Conservation (phyloP, 208 protist genomes). For the Trypanosoma congolense region DNA sequence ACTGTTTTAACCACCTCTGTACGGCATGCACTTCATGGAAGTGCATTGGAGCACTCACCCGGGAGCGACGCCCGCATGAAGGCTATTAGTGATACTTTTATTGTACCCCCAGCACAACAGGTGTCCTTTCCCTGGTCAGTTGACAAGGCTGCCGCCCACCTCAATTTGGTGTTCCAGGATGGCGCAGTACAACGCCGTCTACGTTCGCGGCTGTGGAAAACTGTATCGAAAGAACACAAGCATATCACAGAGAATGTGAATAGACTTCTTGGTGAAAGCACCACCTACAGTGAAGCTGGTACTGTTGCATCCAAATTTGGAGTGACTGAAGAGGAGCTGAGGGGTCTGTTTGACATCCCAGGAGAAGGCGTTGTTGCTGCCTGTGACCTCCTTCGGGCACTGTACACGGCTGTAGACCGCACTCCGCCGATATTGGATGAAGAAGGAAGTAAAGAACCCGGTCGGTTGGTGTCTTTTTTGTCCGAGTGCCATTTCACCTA, state of each 20-base stretch:
- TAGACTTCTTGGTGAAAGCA: neutral
- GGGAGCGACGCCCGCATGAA: neutral
- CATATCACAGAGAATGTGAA: constrained; percentile 4
- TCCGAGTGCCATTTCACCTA: constrained; percentile 19
- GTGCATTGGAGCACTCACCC: neutral
- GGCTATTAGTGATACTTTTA: neutral
- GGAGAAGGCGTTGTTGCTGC: neutral
- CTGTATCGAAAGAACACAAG: constrained; percentile 19
- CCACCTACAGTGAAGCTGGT: neutral
- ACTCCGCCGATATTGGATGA: neutral
- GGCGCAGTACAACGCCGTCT: constrained; percentile 10
- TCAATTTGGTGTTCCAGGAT: constrained; percentile 8
- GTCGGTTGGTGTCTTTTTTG: neutral
- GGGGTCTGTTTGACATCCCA: constrained; percentile 12
- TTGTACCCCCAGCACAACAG: constrained; percentile 1
- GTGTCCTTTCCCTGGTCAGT: constrained; percentile 20
- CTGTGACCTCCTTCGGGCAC: neutral
- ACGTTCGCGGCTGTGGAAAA: constrained; percentile 22
- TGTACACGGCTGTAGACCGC: neutral
- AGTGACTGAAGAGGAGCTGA: constrained; percentile 7
- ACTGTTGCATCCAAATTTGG: neutral
- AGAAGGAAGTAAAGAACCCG: neutral
- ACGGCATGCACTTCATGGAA: constrained; percentile 19
- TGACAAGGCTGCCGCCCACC: constrained; percentile 8
- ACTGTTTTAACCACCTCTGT: constrained; percentile 20